Base-by-base conservation (phyloP, 441 rosid genomes). In the Metrosideros polymorpha region DNA sequence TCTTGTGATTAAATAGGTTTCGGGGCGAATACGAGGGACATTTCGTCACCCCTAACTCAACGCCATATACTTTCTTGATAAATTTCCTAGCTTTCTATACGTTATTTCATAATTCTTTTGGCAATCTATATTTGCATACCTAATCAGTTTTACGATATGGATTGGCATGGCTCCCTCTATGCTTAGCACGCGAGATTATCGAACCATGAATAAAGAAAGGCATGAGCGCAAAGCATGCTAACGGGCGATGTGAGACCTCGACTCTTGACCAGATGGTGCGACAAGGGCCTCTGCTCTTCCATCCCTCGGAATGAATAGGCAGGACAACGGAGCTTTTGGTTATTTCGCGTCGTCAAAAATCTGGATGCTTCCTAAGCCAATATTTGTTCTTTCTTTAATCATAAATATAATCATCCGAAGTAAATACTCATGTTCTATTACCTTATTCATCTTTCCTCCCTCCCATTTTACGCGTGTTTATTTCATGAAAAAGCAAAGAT, bases 11-110 rank as follows among this genome's bases (percentile, higher is more conserved):
- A 3, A 51, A 51, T 51, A 51, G 54, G 54, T 17, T 51, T 51
- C 1, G 32, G 18, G 19, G 32, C 32, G 32, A n/a, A 57, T 0
- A 27, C 4, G 9, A n/a, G 29, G 0, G 32, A 57, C 32, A 57
- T n/a, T 57, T 57, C 18, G 3, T 57, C 63, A 12, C 63, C 63
- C 18, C 7, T n/a, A 1, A 18, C 32, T 56, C n/a, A 29, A 57
- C 4, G 14, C 63, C 1, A 13, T 49, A 49, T 49, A 49, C 17
- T 49, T 49, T 49, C 12, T 49, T 10, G 4, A 49, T 49, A 49
- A 49, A 13, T 49, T 49, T 49, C 15, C 17, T 49, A 49, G 51
- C 51, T 49, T 45, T 49, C 12, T 49, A 13, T 49, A 49, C 4
- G 3, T 49, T 12, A 10, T 49, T 49, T 49, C 13, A 0, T 3